A percentile compares a stretch with the other conserved stretches of the same genome.
Evolutionary conservation across 106 monocot species (phyloP).

Genomic region (Dactylorhiza incarnata): DNA sequence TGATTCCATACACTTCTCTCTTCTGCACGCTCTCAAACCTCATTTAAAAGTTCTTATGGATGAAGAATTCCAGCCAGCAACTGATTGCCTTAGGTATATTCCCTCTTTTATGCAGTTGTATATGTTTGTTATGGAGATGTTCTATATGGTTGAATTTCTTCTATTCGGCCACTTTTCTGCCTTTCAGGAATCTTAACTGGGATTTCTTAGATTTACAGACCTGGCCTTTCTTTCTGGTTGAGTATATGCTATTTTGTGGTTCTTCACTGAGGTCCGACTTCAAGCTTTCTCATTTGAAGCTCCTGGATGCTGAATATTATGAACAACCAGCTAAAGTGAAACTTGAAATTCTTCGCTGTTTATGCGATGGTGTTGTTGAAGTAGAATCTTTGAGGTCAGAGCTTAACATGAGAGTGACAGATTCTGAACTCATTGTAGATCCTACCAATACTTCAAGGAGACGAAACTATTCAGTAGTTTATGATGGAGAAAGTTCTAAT

Average conservation of each 20-base stretch:
- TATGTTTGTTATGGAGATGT: background rate
- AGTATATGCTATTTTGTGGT: conserved; percentile 51
- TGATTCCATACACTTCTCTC: conserved; percentile 79
- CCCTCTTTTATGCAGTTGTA: background rate
- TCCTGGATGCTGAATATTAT: conserved; percentile 69
- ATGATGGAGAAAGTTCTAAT: conserved; percentile 15
- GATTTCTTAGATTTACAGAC: conserved; percentile 65
- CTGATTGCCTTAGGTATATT: conserved; percentile 70
- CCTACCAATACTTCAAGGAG: conserved; percentile 11
- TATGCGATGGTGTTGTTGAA: conserved; percentile 90
- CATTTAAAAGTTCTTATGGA: conserved; percentile 61
- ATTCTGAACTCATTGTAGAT: conserved; percentile 34
- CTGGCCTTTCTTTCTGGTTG: conserved; percentile 84
- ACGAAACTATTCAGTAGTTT: conserved; percentile 14
- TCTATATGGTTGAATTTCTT: background rate
- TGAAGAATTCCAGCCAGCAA: conserved; percentile 60
- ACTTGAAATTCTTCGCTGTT: conserved; percentile 69
- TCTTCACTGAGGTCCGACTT: conserved; percentile 32
- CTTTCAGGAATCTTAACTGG: conserved; percentile 84
- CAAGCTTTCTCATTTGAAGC: conserved; percentile 46
- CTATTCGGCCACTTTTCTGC: background rate
- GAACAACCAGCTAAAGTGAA: conserved; percentile 61
- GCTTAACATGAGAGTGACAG: conserved; percentile 39
- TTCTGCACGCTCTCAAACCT: conserved; percentile 61
- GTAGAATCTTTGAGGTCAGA: conserved; percentile 60